Evolutionary conservation across 371 early-diverging fungal genomes (phyloP).

Genomic region (Mucor velutinosus): DNA sequence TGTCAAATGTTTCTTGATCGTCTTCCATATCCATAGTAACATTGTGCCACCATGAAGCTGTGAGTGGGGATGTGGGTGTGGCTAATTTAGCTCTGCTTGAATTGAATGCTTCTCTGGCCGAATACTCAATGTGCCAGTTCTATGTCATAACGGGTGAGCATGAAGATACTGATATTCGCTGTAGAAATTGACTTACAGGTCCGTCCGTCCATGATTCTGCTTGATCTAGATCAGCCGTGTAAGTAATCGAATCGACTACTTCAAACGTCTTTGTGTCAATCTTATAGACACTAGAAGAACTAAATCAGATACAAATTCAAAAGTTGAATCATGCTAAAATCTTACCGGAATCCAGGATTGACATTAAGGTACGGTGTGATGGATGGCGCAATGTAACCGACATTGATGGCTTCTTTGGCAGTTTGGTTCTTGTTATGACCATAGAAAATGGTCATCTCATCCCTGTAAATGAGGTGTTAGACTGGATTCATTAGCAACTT

Average conservation of each 20-base stretch:
- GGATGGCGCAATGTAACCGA: slow-evolving; percentile 59
- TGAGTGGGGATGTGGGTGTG: slow-evolving; percentile 35
- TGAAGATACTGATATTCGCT: background rate
- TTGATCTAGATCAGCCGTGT: slow-evolving; percentile 53
- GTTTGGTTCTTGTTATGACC: slow-evolving; percentile 31
- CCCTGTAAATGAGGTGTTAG: slow-evolving; percentile 21
- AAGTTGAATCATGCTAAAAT: background rate
- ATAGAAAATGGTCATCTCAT: slow-evolving; percentile 60
- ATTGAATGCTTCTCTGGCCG: slow-evolving; percentile 51
- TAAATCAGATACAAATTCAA: background rate
- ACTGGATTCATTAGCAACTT: background rate
- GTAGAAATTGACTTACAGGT: slow-evolving; percentile 33
- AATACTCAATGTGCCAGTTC: slow-evolving; percentile 65
- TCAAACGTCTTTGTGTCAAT: slow-evolving; percentile 62
- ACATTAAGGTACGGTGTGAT: slow-evolving; percentile 53
- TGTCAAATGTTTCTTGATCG: slow-evolving; percentile 30
- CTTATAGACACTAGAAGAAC: slow-evolving; percentile 42
- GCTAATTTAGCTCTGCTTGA: slow-evolving; percentile 30
- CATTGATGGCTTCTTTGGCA: slow-evolving; percentile 49
- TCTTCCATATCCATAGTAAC: slow-evolving; percentile 55
- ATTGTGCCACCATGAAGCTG: slow-evolving; percentile 66
- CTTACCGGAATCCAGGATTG: slow-evolving; percentile 55
- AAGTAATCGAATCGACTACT: slow-evolving; percentile 59
- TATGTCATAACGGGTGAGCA: slow-evolving; percentile 9
- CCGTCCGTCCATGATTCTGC: slow-evolving; percentile 38